phyloP scores from a whole-genome alignment of 495 filamentous ascomycete species.

The Aspergillus homomorphus region DNA sequence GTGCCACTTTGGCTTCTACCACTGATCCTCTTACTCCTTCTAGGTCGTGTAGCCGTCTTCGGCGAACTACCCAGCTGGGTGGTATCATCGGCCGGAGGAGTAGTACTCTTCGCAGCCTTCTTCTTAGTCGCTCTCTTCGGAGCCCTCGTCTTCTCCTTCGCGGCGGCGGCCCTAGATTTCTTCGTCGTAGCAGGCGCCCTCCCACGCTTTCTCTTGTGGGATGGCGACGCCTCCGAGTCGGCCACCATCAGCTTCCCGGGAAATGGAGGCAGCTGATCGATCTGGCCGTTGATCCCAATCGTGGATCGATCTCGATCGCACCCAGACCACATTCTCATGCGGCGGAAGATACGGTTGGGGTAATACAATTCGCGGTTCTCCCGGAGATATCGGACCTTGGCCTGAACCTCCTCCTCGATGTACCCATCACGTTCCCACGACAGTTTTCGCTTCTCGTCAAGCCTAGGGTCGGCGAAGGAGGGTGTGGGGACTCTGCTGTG shows the following conservation, averaged over 20 bases:
- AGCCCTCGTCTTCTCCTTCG: not conserved
- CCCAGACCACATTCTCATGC: not conserved
- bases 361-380: not conserved
- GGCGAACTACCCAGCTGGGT: not conserved
- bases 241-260: not conserved
- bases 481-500: too few species aligned
- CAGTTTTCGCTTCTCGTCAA: too few species aligned
- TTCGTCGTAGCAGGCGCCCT: not conserved
- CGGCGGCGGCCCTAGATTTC: not conserved
- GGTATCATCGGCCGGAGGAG: not conserved
- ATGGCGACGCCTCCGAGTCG: too few species aligned
- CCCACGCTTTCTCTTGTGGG: not conserved
- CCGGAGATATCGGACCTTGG: not conserved
- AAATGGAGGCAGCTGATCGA: not conserved
- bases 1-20: not conserved
- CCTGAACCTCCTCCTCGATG: not conserved
- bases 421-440: too few species aligned
- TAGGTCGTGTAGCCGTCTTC: not conserved
- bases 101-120: not conserved
- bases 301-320: not conserved
- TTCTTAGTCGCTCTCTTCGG: not conserved
- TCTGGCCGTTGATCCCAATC: not conserved
- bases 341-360: not conserved
- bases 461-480: too few species aligned
- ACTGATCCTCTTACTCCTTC: not conserved